phyloP scores from a whole-genome alignment of 805 yeast genomes.

The Starmerella cellae region DNA sequence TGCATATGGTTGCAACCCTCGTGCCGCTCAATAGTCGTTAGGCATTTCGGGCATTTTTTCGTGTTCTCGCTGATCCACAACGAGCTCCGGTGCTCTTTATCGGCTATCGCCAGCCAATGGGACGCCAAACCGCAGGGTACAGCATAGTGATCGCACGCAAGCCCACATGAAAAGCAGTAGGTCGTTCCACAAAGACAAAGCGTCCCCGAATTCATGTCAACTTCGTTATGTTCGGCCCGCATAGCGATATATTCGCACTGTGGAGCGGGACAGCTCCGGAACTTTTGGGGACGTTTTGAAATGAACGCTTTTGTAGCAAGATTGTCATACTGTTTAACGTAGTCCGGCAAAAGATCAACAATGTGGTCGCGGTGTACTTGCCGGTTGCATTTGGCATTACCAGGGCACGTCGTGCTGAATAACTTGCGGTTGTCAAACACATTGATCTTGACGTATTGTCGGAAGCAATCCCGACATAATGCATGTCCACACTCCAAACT shows the following conservation, averaged over 20 bases:
- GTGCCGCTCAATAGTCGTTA: conserved; percentile 68
- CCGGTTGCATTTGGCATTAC: conserved; percentile 36
- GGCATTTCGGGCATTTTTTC: conserved; percentile 74
- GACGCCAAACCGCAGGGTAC: conserved; percentile 60
- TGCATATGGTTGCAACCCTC: conserved; percentile 98
- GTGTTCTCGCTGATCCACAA: conserved; percentile 82
- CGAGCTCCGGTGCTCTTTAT: conserved; percentile 76
- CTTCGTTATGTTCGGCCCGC: conserved; percentile 33
- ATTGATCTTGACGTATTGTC: conserved; percentile 41
- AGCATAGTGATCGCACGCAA: conserved; percentile 66
- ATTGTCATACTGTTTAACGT: not conserved
- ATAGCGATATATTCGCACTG: conserved; percentile 13
- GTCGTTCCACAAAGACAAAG: conserved; percentile 51
- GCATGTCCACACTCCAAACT: conserved; percentile 53
- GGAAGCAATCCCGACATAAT: conserved; percentile 59
- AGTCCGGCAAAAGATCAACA: not conserved
- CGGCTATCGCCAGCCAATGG: conserved; percentile 65
- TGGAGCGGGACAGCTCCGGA: conserved; percentile 18
- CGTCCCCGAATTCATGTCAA: conserved; percentile 30
- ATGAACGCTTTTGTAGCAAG: conserved; percentile 6
- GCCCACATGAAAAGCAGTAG: conserved; percentile 64
- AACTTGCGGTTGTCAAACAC: conserved; percentile 25
- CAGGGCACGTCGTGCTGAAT: conserved; percentile 49
- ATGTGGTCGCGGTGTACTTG: conserved; percentile 28
- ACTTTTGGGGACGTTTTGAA: not conserved